Evolutionary conservation across 257 asterid genomes (phyloP).

Genomic region (Fraxinus pennsylvanica): DNA sequence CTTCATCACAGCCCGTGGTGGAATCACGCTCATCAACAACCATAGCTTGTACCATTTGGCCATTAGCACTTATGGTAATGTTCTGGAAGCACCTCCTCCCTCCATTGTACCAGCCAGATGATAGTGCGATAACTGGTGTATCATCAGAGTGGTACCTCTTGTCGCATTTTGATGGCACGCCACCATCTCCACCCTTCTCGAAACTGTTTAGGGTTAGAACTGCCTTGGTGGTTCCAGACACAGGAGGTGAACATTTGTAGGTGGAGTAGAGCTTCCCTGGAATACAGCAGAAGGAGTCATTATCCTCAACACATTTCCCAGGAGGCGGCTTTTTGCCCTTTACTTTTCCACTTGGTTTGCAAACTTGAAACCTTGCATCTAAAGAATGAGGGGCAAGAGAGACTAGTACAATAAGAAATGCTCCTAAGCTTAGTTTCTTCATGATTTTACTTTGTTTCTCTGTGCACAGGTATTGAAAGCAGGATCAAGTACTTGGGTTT

Average conservation of each 20-base stretch:
- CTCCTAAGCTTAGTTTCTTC: neutral
- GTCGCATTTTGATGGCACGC: conserved; percentile 34
- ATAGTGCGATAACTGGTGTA: conserved; percentile 29
- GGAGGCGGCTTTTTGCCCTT: conserved; percentile 22
- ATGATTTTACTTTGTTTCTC: neutral
- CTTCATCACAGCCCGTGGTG: conserved; percentile 22
- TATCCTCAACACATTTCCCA: conserved; percentile 3
- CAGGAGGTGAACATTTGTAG: conserved; percentile 30
- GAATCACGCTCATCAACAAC: conserved; percentile 42
- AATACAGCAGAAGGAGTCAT: conserved; percentile 15
- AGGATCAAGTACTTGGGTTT: neutral
- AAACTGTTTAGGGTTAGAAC: conserved; percentile 24
- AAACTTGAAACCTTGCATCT: conserved; percentile 4
- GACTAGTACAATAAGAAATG: conserved; percentile 1
- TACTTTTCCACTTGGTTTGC: conserved; percentile 30
- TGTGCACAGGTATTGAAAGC: neutral
- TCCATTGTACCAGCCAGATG: conserved; percentile 29
- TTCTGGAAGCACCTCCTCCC: conserved; percentile 22
- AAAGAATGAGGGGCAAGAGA: neutral
- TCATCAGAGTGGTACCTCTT: conserved; percentile 27
- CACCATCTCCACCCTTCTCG: conserved; percentile 30
- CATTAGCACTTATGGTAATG: conserved; percentile 28
- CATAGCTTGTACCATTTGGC: conserved; percentile 25
- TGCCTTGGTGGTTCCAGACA: conserved; percentile 23
- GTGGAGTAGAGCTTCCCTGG: conserved; percentile 8